phyloP scores from a whole-genome alignment of 2,329 filamentous ascomycete genomes.

The Colletotrichum sp. region DNA sequence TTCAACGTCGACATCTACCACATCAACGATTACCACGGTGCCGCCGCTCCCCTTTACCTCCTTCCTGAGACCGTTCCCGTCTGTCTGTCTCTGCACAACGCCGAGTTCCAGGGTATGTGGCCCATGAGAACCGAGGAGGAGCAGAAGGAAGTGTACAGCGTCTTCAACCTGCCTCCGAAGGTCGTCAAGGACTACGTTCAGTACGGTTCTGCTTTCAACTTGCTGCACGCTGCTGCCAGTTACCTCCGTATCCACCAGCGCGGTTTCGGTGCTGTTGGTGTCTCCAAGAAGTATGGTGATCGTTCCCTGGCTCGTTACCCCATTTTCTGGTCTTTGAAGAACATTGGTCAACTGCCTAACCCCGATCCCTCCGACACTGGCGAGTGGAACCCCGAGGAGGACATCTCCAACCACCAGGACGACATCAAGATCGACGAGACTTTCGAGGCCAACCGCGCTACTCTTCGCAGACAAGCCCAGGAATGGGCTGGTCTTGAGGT shows the following conservation, averaged over 20 bases:
- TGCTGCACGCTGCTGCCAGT: conserved; percentile 69
- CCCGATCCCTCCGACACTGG: conserved; percentile 69
- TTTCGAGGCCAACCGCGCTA: conserved; percentile 57
- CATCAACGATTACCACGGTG: conserved; percentile 70
- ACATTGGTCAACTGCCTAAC: conserved; percentile 67
- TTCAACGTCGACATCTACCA: conserved; percentile 70
- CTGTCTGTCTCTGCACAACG: conserved; percentile 70
- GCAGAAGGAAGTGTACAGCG: conserved; percentile 65
- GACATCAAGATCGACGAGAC: conserved; percentile 57
- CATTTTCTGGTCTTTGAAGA: conserved; percentile 71
- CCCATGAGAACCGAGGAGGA: conserved; percentile 68
- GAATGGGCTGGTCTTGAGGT: conserved; percentile 70
- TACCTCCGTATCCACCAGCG: conserved; percentile 71
- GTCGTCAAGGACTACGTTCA: conserved; percentile 67
- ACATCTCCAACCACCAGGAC: conserved; percentile 43
- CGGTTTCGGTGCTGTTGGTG: conserved; percentile 71
- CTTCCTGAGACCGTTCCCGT: conserved; percentile 66
- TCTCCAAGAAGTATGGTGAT: conserved; percentile 72
- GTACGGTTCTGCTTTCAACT: conserved; percentile 72
- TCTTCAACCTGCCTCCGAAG: conserved; percentile 65
- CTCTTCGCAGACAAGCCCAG: conserved; percentile 65
- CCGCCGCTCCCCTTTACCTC: conserved; percentile 67
- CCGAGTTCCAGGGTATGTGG: conserved; percentile 74
- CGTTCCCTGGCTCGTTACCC: conserved; percentile 70
- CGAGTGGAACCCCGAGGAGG: conserved; percentile 58